phyloP scores from a whole-genome alignment of 768 basidiomycete species.

The Termitomyces sp. region DNA sequence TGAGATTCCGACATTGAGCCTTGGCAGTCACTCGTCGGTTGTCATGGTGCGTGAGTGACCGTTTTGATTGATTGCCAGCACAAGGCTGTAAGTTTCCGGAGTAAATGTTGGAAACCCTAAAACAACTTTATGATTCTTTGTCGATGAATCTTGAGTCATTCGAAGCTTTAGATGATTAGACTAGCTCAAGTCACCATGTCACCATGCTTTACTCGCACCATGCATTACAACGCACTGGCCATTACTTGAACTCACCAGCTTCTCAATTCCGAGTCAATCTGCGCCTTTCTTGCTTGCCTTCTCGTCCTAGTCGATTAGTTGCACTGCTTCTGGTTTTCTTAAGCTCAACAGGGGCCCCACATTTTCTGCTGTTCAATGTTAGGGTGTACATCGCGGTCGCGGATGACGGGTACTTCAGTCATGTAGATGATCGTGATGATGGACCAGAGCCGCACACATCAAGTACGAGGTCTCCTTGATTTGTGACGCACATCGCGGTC shows the following conservation, averaged over 20 bases:
- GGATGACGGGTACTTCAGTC: neutral
- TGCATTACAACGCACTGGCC: too few species aligned
- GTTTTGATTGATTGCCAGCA: too few species aligned
- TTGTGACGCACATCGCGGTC: neutral
- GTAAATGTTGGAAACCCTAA: neutral
- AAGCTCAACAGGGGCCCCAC: neutral
- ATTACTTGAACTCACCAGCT: too few species aligned
- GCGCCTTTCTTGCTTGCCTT: neutral
- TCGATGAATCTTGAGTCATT: neutral
- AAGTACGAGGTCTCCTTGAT: constrained; percentile 1
- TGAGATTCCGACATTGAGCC: neutral
- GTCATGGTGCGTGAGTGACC: too few species aligned
- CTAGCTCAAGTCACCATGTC: neutral
- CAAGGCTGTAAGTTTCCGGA: too few species aligned
- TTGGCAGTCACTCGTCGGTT: neutral
- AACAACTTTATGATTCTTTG: neutral
- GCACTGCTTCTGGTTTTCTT: neutral
- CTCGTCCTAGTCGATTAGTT: neutral
- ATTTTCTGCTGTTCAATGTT: neutral
- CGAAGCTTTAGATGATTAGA: neutral
- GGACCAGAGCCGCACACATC: neutral
- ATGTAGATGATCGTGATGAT: neutral
- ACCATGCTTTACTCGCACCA: neutral
- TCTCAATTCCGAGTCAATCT: neutral
- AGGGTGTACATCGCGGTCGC: neutral